Evolutionary conservation across 2,329 filamentous ascomycete species (phyloP), one percentile per base, ranked within the genome.

Genomic region (Colletotrichum higginsianum): DNA sequence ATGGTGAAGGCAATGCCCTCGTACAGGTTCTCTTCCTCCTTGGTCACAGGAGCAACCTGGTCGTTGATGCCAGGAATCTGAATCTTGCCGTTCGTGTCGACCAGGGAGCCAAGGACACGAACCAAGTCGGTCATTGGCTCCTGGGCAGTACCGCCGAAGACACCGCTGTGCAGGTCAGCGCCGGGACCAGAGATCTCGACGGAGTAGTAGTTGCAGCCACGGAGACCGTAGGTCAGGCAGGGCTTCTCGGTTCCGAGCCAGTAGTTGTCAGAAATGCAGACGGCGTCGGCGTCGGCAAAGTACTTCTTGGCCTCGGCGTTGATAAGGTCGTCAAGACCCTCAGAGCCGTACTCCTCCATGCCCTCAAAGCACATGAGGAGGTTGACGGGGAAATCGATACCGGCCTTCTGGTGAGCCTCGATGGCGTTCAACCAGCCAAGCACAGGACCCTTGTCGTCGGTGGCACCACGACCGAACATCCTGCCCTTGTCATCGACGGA

Each of bases 261-360:
- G 91, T 99, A 99, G 89, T 99, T 99, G 84, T 99, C 96, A 58
- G 94, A 98, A 81, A 99, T 99, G 86, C 96, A 99, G 72, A 98
- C 94, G 7, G 95, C 96, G 76, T 99, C 96, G 46, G 95, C 91
- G 78, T 98, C 96, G 79, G 94, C 94, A 86, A 99, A 99, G 87
- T 92, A 98, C 78, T 94, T 93, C 85, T 97, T 94, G 75, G 93
- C 95, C 85, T 99, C 96, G 57, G 90, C 92, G 76, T 93, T 88
- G 84, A 99, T 98, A 76, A 98, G 93, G 77, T 98, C 96, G 79
- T 99, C 96, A 66, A 99, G 88, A 47, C 96, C 96, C 81, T 98
- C 96, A 0, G 95, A 98, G 61, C 96, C 96, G 81, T 97, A 98
- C 86, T 99, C 96, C 85, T 99, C 96, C 96, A 99, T 99, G 60